phyloP scores from a whole-genome alignment of 805 yeast species.

The Saturnispora besseyi region DNA sequence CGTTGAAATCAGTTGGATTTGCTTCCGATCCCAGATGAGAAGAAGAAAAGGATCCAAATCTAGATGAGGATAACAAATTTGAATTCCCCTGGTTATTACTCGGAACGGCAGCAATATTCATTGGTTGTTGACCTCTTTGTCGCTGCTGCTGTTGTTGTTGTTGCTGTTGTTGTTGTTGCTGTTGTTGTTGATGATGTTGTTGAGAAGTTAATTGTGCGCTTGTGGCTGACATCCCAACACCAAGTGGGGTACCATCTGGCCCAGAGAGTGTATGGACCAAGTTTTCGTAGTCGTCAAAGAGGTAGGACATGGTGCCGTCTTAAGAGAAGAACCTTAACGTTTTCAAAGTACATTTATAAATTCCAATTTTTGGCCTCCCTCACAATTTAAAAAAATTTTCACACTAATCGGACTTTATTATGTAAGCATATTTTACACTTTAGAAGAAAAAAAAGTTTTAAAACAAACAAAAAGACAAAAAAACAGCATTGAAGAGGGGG shows the following conservation, averaged over 20 bases:
- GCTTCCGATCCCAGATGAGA: constrained; percentile 21
- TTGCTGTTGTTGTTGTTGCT: not conserved
- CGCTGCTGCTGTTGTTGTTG: constrained; percentile 1
- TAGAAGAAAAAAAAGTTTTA: not conserved
- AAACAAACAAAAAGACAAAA: not conserved
- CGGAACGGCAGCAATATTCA: constrained; percentile 2
- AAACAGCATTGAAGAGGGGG: not conserved
- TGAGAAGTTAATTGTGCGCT: too few relatives aligned
- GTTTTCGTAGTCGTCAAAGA: constrained; percentile 12
- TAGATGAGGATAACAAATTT: constrained; percentile 2
- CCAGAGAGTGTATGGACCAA: constrained; percentile 2
- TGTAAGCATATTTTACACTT: not conserved
- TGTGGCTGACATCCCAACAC: not conserved
- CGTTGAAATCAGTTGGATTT: constrained; percentile 25
- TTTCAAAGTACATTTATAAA: not conserved
- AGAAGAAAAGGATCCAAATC: constrained; percentile 17
- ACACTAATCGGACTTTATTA: not conserved
- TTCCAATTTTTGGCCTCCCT: not conserved
- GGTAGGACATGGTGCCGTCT: constrained; percentile 3
- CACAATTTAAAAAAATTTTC: not conserved
- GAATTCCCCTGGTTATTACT: not conserved
- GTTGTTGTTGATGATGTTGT: too few relatives aligned
- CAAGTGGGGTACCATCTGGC: constrained; percentile 2
- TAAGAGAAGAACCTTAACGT: not conserved
- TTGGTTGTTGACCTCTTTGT: constrained; percentile 1